phyloP scores from a whole-genome alignment of 768 basidiomycete genomes.

The Sarcomyxa edulis region DNA sequence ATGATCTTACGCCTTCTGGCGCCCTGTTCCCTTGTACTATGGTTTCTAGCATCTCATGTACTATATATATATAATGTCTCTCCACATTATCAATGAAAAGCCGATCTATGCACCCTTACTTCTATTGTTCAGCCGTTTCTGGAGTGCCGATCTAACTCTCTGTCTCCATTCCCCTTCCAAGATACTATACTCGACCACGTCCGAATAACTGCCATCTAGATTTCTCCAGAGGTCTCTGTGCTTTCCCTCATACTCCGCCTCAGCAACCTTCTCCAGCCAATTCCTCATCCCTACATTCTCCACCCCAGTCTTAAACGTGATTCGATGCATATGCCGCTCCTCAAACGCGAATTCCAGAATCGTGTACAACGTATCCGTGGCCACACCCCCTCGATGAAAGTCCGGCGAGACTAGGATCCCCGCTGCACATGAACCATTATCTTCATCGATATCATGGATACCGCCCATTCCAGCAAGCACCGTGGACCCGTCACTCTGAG shows the following conservation, averaged over 20 bases:
- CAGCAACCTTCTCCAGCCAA: slow-evolving; percentile 39
- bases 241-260: slow-evolving; percentile 30
- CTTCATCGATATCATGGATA: slow-evolving; percentile 31
- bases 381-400: slow-evolving; percentile 30
- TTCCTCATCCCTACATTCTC: slow-evolving; percentile 39
- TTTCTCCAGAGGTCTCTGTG: slow-evolving; percentile 37
- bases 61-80: no score
- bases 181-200: slow-evolving; percentile 37
- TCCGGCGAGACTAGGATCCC: slow-evolving; percentile 35
- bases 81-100: no score
- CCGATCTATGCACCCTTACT: no score
- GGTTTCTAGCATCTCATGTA: no score
- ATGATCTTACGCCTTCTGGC: no score
- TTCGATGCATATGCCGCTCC: slow-evolving; percentile 33
- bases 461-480: slow-evolving; percentile 32
- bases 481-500: slow-evolving; percentile 15
- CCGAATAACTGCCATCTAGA: slow-evolving; percentile 25
- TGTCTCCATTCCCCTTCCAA: slow-evolving; percentile 37
- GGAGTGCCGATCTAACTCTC: no score
- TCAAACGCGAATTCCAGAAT: slow-evolving; percentile 37
- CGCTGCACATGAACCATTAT: slow-evolving; percentile 30
- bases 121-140: no score
- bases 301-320: slow-evolving; percentile 33
- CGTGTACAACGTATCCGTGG: slow-evolving; percentile 38
- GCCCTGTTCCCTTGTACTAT: no score